These are phyloP conservation scores for Scenedesmus sp. DNA, from an alignment of 163 green algal species.

Conservation along the genomic window DNA sequence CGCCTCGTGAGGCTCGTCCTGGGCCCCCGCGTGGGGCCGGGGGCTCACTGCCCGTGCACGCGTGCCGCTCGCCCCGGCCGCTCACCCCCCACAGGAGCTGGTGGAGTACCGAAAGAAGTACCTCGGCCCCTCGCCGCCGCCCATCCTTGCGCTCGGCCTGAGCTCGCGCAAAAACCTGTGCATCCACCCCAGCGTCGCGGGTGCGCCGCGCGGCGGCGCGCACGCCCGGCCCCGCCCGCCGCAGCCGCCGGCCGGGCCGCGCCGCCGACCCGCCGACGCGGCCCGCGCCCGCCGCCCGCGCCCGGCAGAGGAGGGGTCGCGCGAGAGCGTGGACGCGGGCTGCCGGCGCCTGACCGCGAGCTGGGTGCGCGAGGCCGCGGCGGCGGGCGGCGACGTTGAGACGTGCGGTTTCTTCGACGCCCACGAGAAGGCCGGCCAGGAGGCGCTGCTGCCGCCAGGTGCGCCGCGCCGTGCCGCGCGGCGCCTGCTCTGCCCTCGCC, in stretches of 20 bases:
- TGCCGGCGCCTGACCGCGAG: slow-evolving; percentile 93
- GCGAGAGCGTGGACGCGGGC: slow-evolving; percentile 93
- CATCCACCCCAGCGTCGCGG: slow-evolving; percentile 86
- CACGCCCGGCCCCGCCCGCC: background rate
- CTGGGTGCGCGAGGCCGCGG: slow-evolving; percentile 90
- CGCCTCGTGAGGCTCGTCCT: too few relatives aligned
- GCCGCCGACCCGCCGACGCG: background rate
- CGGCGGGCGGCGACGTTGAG: slow-evolving; percentile 62
- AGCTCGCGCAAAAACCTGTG: slow-evolving; percentile 97
- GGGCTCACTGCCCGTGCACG: too few relatives aligned
- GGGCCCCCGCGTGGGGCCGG: too few relatives aligned
- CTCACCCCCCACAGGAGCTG: slow-evolving; percentile 62
- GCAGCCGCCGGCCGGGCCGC: background rate
- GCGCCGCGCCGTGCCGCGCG: slow-evolving; percentile 18
- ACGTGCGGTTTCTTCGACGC: slow-evolving; percentile 91
- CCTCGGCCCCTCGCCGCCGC: slow-evolving; percentile 54
- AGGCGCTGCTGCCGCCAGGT: slow-evolving; percentile 82
- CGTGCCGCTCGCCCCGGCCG: too few relatives aligned
- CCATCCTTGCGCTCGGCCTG: slow-evolving; percentile 94
- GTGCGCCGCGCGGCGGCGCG: slow-evolving; percentile 44
- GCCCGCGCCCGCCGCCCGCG: background rate
- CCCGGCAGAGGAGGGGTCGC: slow-evolving; percentile 86
- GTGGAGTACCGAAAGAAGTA: slow-evolving; percentile 79
- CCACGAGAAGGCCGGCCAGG: slow-evolving; percentile 81
- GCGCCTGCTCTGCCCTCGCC: too few relatives aligned